These are phyloP conservation scores for Clavariopsis aquatica DNA, from an alignment of 495 filamentous ascomycete genomes.

Conservation along the genomic window DNA sequence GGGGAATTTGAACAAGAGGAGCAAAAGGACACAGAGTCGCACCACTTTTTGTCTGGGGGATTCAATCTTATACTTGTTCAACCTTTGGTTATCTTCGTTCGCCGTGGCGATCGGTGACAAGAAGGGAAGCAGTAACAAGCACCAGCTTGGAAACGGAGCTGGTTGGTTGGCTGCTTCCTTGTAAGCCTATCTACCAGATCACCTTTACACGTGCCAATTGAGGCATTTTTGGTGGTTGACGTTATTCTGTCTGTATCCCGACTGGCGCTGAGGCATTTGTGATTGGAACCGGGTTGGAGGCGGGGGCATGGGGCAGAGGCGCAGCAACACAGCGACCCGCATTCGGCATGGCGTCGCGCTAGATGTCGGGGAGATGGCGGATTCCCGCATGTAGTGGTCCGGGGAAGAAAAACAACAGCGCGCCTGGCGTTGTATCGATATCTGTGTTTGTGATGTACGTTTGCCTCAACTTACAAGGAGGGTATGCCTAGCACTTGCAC, in stretches of 20 bases:
- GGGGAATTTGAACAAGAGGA: not conserved
- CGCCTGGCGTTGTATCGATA: too few relatives aligned
- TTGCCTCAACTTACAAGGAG: too few relatives aligned
- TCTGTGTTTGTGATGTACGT: too few relatives aligned
- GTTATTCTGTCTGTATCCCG: not conserved
- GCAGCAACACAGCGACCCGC: slow-evolving; percentile 4
- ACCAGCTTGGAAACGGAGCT: not conserved
- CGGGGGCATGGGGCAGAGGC: not conserved
- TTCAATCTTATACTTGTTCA: not conserved
- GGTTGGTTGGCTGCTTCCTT: slow-evolving; percentile 19
- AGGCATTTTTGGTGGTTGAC: slow-evolving; percentile 4
- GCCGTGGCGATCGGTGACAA: slow-evolving; percentile 12
- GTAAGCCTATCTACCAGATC: slow-evolving; percentile 18
- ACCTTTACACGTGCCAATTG: slow-evolving; percentile 7
- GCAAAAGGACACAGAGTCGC: not conserved
- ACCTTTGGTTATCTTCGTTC: slow-evolving; percentile 11
- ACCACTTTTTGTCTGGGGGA: not conserved
- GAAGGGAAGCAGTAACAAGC: slow-evolving; percentile 24
- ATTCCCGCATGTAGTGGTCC: not conserved
- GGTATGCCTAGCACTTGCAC: too few relatives aligned
- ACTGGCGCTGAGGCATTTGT: slow-evolving; percentile 16
- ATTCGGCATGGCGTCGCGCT: slow-evolving; percentile 8
- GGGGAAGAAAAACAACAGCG: not conserved
- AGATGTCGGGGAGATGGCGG: not conserved
- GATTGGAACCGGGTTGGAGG: not conserved